phyloP scores from a whole-genome alignment of 2,329 filamentous ascomycete species.

The Ceratocystis destructans region DNA sequence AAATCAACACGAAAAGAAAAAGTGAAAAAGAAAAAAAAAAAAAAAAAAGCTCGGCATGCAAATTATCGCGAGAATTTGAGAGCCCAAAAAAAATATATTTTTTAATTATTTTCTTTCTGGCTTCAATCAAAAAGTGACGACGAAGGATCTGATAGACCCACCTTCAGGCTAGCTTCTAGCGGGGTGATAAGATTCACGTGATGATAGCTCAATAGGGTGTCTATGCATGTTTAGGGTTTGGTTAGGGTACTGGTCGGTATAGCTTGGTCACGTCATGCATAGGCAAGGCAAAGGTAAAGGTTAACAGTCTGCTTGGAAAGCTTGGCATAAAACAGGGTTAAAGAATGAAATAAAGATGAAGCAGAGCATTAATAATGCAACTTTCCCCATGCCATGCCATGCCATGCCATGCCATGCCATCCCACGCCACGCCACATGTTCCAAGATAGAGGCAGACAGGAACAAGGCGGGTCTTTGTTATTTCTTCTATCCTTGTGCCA shows the following conservation, averaged over 20 bases:
- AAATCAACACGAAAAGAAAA: not conserved
- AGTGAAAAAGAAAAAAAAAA: not conserved
- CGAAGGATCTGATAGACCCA: constrained; percentile 10
- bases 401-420: not conserved
- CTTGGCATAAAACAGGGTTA: too few species aligned
- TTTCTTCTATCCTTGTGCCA: not conserved
- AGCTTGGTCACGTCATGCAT: not conserved
- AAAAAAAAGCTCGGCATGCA: not conserved
- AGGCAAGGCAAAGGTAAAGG: not conserved
- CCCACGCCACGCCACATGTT: too few species aligned
- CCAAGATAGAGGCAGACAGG: too few species aligned
- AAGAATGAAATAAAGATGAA: not conserved
- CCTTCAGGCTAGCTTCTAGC: constrained; percentile 14
- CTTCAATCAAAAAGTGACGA: constrained; percentile 17
- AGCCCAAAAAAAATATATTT: not conserved
- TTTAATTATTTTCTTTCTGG: constrained; percentile 8
- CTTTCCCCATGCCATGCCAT: not conserved
- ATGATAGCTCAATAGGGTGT: not conserved
- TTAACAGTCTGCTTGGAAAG: too few species aligned
- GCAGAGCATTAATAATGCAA: not conserved
- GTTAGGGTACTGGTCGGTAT: not conserved
- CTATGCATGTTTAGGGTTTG: not conserved
- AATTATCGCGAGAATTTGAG: not conserved
- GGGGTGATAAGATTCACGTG: constrained; percentile 19
- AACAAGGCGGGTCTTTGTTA: not conserved